Evolutionary conservation across 176 grass and related monocot species (phyloP).

Genomic region (Bothriochloa decipiens): DNA sequence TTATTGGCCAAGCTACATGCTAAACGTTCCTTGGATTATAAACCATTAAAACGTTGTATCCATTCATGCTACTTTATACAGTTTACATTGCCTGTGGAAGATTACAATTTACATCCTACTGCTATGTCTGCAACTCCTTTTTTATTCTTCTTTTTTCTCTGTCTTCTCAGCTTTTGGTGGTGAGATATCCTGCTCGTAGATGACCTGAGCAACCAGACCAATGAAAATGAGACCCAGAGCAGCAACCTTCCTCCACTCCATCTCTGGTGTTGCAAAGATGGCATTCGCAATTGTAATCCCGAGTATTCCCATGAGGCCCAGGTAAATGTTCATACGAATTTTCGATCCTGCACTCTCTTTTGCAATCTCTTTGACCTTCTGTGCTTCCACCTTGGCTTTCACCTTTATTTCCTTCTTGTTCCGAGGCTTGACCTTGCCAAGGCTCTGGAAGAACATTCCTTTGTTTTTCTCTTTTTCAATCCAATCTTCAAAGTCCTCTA

Average conservation of each 20-base stretch:
- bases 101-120: slow-evolving; percentile 43
- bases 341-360: slow-evolving; percentile 64
- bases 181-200: slow-evolving; percentile 69
- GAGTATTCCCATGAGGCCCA: slow-evolving; percentile 80
- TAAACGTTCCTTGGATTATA: slow-evolving; percentile 6
- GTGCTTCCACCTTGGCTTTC: slow-evolving; percentile 67
- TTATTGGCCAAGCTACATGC: slow-evolving; percentile 77
- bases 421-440: slow-evolving; percentile 59
- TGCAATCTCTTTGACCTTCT: slow-evolving; percentile 60
- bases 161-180: slow-evolving; percentile 48
- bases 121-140: slow-evolving; percentile 38
- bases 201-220: slow-evolving; percentile 69
- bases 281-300: slow-evolving; percentile 67
- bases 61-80: slow-evolving; percentile 54
- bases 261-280: slow-evolving; percentile 54
- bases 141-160: slow-evolving; percentile 51
- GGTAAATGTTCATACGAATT: slow-evolving; percentile 77
- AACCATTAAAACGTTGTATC: neutral
- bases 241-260: slow-evolving; percentile 85
- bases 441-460: slow-evolving; percentile 91
- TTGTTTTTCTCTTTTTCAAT: slow-evolving; percentile 84
- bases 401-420: slow-evolving; percentile 47
- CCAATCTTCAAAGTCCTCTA: slow-evolving; percentile 83
- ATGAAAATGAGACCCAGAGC: slow-evolving; percentile 81
- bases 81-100: slow-evolving; percentile 33